Conservation (phyloP, 2,329 filamentous ascomycete species). For the Sphaerulina vaccinii region DNA sequence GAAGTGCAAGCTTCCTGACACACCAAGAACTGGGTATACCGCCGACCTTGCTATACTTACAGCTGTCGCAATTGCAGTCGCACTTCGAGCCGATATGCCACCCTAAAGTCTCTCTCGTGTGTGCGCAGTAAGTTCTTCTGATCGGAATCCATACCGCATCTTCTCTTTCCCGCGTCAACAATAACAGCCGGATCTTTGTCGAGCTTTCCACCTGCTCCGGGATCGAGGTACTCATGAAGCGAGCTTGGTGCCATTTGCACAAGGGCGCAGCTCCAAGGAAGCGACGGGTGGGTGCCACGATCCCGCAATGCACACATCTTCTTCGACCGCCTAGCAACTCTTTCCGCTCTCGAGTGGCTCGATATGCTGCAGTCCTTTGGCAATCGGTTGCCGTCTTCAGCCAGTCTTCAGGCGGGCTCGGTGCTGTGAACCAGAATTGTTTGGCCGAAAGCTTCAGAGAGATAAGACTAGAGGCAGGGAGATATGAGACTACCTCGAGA, state of each 20-base stretch:
- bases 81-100: slow-evolving; percentile 23
- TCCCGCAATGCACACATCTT: slow-evolving; percentile 30
- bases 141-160: slow-evolving; percentile 22
- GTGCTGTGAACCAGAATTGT: slow-evolving; percentile 31
- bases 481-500: slow-evolving; percentile 35
- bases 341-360: slow-evolving; percentile 27
- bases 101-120: slow-evolving; percentile 20
- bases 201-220: slow-evolving; percentile 20
- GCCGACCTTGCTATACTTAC: too few relatives aligned
- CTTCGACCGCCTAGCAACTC: slow-evolving; percentile 23
- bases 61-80: slow-evolving; percentile 24
- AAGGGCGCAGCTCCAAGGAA: slow-evolving; percentile 24
- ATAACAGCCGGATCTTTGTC: slow-evolving; percentile 17
- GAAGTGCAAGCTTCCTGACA: too few relatives aligned
- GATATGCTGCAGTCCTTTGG: slow-evolving; percentile 27
- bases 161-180: slow-evolving; percentile 10
- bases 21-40: too few relatives aligned
- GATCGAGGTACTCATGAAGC: slow-evolving; percentile 25
- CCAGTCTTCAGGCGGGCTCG: slow-evolving; percentile 19
- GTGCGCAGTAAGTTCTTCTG: slow-evolving; percentile 23
- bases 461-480: slow-evolving; percentile 40
- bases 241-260: slow-evolving; percentile 28
- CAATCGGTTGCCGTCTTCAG: slow-evolving; percentile 26
- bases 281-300: slow-evolving; percentile 14
- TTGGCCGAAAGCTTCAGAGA: slow-evolving; percentile 41